Base-by-base conservation (phyloP, 768 basidiomycete species). In the Pulveroboletus ravenelii region DNA sequence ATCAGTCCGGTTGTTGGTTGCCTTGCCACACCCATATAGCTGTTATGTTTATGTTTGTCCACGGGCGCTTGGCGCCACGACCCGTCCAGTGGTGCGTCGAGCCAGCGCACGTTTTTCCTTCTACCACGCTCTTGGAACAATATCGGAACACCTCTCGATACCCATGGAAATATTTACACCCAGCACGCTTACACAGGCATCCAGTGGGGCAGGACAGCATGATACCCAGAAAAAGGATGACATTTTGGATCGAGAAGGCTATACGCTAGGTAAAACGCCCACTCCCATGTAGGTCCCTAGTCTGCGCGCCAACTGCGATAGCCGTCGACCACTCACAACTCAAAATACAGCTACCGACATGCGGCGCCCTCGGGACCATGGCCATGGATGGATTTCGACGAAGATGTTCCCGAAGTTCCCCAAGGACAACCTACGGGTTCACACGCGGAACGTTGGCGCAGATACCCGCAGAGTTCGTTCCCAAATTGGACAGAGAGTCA, bases 301-400 rank as follows among this genome's bases (percentile, higher is more conserved):
- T 40, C 15, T 20, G 15, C 18, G 8, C 13, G 3, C 13, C 31
- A 48, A 25, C 3, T 17, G 41, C 43, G 38, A 8, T 35, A 7
- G 5, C 12, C 0, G 17, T 37, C 7, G 20, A 20, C 25, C 15
- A 40, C 35, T 51, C 10, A 18, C 42, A 34, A 3, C 40, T n/a
- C 41, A 29, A 8, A 39, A 29, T n/a, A 38, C 41, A 68, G 66
- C 23, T 62, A 72, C 45, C 62, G 72, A 2, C 72, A 73, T 20
- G 72, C 66, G 15, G 60, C 71, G 13, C 72, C 72, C 3, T 70
- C 67, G 4, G 72, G 72, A 6, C 72, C 72, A 20, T 74, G 72
- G 72, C 72, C 72, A 6, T 74, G 70, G 63, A 67, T 74, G 57
- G 72, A 74, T 53, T 62, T 73, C 17, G 66, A 69, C 41, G 64